Conservation (phyloP, 2,329 filamentous ascomycete species). For the Apiospora sp. region DNA sequence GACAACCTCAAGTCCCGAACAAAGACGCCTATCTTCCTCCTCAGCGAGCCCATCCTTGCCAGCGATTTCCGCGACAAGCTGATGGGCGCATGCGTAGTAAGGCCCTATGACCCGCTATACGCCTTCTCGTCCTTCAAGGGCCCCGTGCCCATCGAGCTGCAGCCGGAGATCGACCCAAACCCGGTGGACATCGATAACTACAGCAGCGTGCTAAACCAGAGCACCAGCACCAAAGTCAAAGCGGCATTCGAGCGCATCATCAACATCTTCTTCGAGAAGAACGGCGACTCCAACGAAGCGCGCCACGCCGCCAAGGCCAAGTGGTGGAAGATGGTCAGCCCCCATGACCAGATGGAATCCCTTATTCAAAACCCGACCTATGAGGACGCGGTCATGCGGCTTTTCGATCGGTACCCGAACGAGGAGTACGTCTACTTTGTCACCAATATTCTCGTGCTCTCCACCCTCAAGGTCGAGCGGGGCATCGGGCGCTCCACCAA, state of each 20-base stretch:
- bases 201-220: slow-evolving; percentile 6
- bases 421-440: background rate
- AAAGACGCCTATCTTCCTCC: background rate
- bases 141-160: slow-evolving; percentile 5
- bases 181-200: slow-evolving; percentile 17
- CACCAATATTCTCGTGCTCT: slow-evolving; percentile 17
- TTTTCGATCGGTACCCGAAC: background rate
- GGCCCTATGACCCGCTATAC: slow-evolving; percentile 8
- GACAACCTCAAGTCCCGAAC: slow-evolving; percentile 9
- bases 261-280: slow-evolving; percentile 6
- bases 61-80: slow-evolving; percentile 11
- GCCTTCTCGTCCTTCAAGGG: slow-evolving; percentile 6
- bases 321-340: slow-evolving; percentile 18
- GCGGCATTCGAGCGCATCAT: background rate
- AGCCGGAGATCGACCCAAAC: slow-evolving; percentile 1
- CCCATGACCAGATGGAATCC: background rate
- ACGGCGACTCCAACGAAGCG: background rate
- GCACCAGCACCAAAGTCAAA: background rate
- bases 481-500: background rate
- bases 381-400: slow-evolving; percentile 4
- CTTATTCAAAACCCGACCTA: background rate
- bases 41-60: slow-evolving; percentile 1
- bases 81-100: background rate
- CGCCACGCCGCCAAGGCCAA: slow-evolving; percentile 11
- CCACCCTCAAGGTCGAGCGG: slow-evolving; percentile 5